Evolutionary conservation across 179 eudicot species (phyloP), one percentile per base, ranked within the genome.

Genomic region (Silene noctiflora): DNA sequence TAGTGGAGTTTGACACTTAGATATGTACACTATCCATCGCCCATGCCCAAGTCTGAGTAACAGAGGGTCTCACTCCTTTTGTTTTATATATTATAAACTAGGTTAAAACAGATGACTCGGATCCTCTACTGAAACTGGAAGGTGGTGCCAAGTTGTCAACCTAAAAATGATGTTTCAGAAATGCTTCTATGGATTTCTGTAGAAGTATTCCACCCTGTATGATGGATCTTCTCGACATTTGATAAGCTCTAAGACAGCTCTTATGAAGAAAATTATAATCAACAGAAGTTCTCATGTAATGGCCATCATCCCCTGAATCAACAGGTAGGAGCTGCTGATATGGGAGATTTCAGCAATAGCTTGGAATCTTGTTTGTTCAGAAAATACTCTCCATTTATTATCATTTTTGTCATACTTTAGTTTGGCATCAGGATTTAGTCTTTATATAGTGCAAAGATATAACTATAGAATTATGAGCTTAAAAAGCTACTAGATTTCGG

Each of bases 361-460:
- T 64, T 77, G 84, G 84, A 81, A 62, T 76, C 58, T 81, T 76
- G 39, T 46, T 65, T 68, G 75, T 69, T 53, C 27, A 69, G 67
- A 77, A 60, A 74, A 78, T 55, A 78, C 69, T 77, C 69, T 63
- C 65, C 67, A 60, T 76, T 73, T 3, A 51, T 81, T 79, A 67
- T 35, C 67, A 73, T 78, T 82, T 83, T 80, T 77, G 79, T 63
- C 81, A 48, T 77, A 80, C 72, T 65, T 70, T 83, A 75, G 81
- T 68, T 83, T 80, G 71, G 75, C 39, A 81, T 69, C 63, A 33
- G 67, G 68, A 69, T 66, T 74, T 80, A 59, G 75, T 46, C 39
- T 12, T 59, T 66, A 77, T 70, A 70, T 71, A 80, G 74, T 73
- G 74, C 71, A 71, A 75, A 77, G 48, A 81, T 78, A 67, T 80